A percentile compares a stretch with the other conserved stretches of the same genome.
Evolutionary conservation across 495 filamentous ascomycete species (phyloP).

Genomic region (Penicillium angulare): DNA sequence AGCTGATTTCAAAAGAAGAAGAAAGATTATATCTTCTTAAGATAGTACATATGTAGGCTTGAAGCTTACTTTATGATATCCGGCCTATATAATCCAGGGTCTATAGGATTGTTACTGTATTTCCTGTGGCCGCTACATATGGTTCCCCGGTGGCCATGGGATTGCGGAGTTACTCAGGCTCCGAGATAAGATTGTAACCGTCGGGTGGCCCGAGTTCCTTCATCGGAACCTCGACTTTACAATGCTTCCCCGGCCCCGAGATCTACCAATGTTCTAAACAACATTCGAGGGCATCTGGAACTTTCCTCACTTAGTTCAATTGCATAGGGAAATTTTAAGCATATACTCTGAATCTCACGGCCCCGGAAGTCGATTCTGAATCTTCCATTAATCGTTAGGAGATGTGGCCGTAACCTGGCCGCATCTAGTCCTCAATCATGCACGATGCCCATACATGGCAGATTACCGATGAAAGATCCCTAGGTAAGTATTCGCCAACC

Average conservation of each 20-base stretch:
- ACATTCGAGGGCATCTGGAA: background rate
- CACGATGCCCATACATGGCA: slow-evolving; percentile 21
- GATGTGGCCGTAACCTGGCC: slow-evolving; percentile 9
- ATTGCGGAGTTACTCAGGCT: slow-evolving; percentile 19
- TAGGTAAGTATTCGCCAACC: slow-evolving; percentile 8
- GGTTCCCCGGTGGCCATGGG: background rate
- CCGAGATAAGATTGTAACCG: slow-evolving; percentile 31
- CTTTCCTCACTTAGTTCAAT: background rate
- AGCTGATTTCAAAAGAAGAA: too few relatives aligned
- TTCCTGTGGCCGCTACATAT: background rate
- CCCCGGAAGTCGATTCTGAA: background rate
- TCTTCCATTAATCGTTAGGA: slow-evolving; percentile 4
- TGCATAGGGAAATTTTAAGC: background rate
- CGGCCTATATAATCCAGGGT: too few relatives aligned
- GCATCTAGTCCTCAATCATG: slow-evolving; percentile 18
- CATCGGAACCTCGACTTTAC: background rate
- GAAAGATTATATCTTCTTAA: too few relatives aligned
- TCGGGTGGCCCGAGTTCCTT: slow-evolving; percentile 15
- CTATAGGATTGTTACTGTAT: background rate
- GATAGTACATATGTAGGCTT: too few relatives aligned
- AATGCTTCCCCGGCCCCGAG: background rate
- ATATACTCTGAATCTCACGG: background rate
- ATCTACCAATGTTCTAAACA: slow-evolving; percentile 8
- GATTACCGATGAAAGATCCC: slow-evolving; percentile 10
- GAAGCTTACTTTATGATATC: too few relatives aligned